These are phyloP conservation scores for Arctium minus DNA, from an alignment of 129 eudicot genomes.

Conservation along the genomic window DNA sequence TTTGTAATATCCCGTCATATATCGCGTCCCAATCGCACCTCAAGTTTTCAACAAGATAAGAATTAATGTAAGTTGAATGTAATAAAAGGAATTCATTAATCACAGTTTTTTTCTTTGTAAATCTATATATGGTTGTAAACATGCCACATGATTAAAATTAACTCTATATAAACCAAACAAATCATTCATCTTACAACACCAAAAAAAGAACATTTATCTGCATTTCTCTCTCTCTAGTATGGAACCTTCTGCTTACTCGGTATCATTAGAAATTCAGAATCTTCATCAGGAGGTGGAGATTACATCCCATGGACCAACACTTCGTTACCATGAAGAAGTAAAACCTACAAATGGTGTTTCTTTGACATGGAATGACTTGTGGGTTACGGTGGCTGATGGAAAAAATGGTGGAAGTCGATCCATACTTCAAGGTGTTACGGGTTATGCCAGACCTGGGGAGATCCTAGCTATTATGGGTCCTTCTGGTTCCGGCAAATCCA, in stretches of 20 bases:
- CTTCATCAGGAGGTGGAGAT: conserved; percentile 25
- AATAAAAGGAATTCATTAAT: neutral
- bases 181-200: neutral
- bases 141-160: neutral
- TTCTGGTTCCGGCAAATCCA: conserved; percentile 60
- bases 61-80: neutral
- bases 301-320: conserved; percentile 4
- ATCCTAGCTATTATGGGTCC: conserved; percentile 71
- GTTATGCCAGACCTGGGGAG: conserved; percentile 53
- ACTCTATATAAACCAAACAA: neutral
- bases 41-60: neutral
- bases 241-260: conserved; percentile 3
- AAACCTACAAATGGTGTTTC: conserved; percentile 14
- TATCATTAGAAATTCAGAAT: neutral
- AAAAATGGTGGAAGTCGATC: conserved; percentile 28
- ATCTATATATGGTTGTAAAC: neutral
- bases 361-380: conserved; percentile 50
- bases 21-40: too few relatives aligned
- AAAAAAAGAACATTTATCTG: neutral
- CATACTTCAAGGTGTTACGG: conserved; percentile 39
- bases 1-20: too few relatives aligned
- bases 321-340: neutral
- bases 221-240: neutral
- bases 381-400: conserved; percentile 40
- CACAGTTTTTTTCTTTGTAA: neutral